Base-by-base conservation (phyloP, 805 yeast genomes). In the Hanseniaspora clermontiae region DNA sequence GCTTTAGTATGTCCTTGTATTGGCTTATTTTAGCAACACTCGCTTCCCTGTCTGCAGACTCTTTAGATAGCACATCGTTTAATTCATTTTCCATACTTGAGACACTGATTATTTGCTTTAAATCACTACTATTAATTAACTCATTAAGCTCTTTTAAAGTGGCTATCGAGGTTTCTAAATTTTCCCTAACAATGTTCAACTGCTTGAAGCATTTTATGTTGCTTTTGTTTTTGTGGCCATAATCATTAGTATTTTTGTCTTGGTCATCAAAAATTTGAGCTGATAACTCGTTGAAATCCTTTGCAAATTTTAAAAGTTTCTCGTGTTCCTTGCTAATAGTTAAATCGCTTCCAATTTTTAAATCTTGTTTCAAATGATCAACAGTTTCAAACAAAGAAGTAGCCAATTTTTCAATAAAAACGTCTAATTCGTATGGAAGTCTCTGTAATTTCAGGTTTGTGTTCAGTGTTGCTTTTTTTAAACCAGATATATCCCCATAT, bases 301-400 rank as follows among this genome's bases (percentile, higher is more conserved):
- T 29, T 9, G 34, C 55, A 9, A 34, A 14, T 9, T 15, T 34
- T 10, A 43, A 10, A 10, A 51, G 27, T 34, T 43, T 31, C 5
- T 51, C 49, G 46, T 51, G 55, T 17, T 43, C 42, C n/a, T 34
- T 20, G 19, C 24, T 20, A 9, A 51, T 34, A 20, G 49, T 29
- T 10, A 39, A n/a, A 8, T 36, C 39, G 27, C 11, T 20, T 47
- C 60, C 68, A 38, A 61, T 66, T 6, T 60, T 47, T 14, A 42
- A 14, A 29, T 61, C 65, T 40, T 59, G 60, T 34, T 62, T 64
- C n/a, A 57, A 51, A 19, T 49, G 59, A 47, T 64, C 67, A 7
- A 65, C 49, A n/a, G 61, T 62, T 34, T 58, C 58, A 47, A 64
- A 64, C 7, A 64, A 43, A 36, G 61, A 59, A 11, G 27, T 3